These are phyloP conservation scores for Coniochaeta pulveracea DNA, from an alignment of 2,329 filamentous ascomycete genomes.

Conservation along the genomic window DNA sequence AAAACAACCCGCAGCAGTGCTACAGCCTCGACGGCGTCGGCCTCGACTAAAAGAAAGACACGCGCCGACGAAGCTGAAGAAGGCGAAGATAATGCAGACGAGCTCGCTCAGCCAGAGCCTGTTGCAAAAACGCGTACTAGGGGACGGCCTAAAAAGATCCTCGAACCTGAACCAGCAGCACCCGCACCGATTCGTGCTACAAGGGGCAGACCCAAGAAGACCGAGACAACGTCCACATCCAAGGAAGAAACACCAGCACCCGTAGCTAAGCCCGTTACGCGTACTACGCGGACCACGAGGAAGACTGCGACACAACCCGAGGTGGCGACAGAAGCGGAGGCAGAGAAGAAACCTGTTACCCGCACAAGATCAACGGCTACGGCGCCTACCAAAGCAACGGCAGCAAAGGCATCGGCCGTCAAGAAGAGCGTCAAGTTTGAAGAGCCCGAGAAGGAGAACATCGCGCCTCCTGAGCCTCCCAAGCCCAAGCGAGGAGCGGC, in stretches of 20 bases:
- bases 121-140: conserved; percentile 26
- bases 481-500: conserved; percentile 21
- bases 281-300: conserved; percentile 14
- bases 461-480: conserved; percentile 25
- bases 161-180: conserved; percentile 11
- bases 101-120: conserved; percentile 8
- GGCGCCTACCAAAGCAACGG: conserved; percentile 17
- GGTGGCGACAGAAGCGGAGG: conserved; percentile 7
- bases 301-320: conserved; percentile 17
- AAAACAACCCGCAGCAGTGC: conserved; percentile 27
- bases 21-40: conserved; percentile 23
- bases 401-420: conserved; percentile 28
- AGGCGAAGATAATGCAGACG: conserved; percentile 24
- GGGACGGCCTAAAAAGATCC: conserved; percentile 32
- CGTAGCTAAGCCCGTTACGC: conserved; percentile 2
- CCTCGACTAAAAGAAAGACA: conserved; percentile 38
- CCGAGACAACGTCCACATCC: conserved; percentile 9
- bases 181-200: conserved; percentile 14
- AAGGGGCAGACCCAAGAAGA: conserved; percentile 21
- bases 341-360: conserved; percentile 23
- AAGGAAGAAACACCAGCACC: conserved; percentile 8
- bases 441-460: conserved; percentile 54
- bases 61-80: conserved; percentile 40
- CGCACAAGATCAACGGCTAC: conserved; percentile 24
- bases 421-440: conserved; percentile 56